These are phyloP conservation scores for Staphylotrichum longicolle DNA, from an alignment of 495 filamentous ascomycete species.

Conservation along the genomic window DNA sequence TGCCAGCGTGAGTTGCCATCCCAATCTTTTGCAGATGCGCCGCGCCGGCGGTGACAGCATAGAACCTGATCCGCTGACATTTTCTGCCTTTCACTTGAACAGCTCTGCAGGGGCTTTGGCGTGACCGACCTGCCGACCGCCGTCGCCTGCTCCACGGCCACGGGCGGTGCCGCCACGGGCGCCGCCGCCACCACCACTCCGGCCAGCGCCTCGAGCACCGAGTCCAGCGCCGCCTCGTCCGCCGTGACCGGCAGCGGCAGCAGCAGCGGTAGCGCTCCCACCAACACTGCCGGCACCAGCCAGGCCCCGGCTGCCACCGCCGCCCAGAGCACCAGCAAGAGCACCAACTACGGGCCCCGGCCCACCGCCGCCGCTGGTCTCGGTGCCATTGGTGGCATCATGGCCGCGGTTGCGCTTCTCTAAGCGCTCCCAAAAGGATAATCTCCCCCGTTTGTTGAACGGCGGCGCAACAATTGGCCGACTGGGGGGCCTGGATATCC, in stretches of 20 bases:
- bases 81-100: neutral
- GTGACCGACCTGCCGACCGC: constrained; percentile 38
- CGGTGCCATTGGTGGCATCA: constrained; percentile 36
- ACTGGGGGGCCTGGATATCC: neutral
- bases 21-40: neutral
- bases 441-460: neutral
- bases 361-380: constrained; percentile 31
- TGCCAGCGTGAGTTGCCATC: constrained; percentile 19
- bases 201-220: constrained; percentile 19
- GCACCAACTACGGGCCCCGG: constrained; percentile 28
- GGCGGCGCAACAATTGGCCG: neutral
- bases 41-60: neutral
- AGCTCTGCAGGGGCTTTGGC: constrained; percentile 37
- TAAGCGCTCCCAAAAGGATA: constrained; percentile 13
- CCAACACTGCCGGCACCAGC: constrained; percentile 20
- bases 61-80: neutral
- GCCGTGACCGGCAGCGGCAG: neutral
- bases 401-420: constrained; percentile 35
- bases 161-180: constrained; percentile 18
- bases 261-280: neutral
- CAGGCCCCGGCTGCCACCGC: constrained; percentile 17
- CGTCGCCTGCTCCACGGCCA: constrained; percentile 27
- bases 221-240: constrained; percentile 20
- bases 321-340: constrained; percentile 15
- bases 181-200: constrained; percentile 28